These are phyloP conservation scores for Mrakia blollopis DNA, from an alignment of 768 basidiomycete species.

Conservation along the genomic window DNA sequence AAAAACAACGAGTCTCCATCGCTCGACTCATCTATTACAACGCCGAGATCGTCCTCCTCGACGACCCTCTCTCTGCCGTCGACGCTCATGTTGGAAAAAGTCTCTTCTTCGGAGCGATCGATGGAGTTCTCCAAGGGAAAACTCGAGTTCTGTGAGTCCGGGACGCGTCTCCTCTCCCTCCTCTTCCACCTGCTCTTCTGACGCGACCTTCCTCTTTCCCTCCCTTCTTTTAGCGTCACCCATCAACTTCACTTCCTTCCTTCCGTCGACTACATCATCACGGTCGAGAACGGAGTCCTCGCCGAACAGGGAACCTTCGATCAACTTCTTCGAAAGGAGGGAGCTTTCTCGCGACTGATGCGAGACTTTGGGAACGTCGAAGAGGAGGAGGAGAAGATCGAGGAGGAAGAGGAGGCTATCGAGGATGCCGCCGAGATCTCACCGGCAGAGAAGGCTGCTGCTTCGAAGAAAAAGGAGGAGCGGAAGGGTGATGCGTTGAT, in stretches of 20 bases:
- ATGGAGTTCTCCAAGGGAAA: conserved; percentile 58
- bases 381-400: conserved; percentile 44
- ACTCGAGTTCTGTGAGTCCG: conserved; percentile 61
- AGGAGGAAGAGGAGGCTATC: conserved; percentile 32
- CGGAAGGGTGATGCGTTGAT: conserved; percentile 41
- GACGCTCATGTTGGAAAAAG: conserved; percentile 88
- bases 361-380: conserved; percentile 34
- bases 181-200: neutral
- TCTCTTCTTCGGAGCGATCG: conserved; percentile 77
- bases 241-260: conserved; percentile 88
- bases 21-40: conserved; percentile 81
- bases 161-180: neutral
- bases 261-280: conserved; percentile 68
- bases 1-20: conserved; percentile 76
- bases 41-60: conserved; percentile 80
- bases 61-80: conserved; percentile 83
- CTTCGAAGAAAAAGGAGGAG: conserved; percentile 45
- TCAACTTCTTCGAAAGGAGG: conserved; percentile 58
- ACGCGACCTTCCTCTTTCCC: too few relatives aligned
- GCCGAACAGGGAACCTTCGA: conserved; percentile 73
- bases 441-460: conserved; percentile 44
- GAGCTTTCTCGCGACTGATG: conserved; percentile 57
- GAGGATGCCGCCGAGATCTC: conserved; percentile 36
- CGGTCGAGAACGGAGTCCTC: conserved; percentile 68
- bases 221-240: conserved; percentile 54